Conservation (phyloP, 257 asterid genomes). For the Solanum raphanifolium region DNA sequence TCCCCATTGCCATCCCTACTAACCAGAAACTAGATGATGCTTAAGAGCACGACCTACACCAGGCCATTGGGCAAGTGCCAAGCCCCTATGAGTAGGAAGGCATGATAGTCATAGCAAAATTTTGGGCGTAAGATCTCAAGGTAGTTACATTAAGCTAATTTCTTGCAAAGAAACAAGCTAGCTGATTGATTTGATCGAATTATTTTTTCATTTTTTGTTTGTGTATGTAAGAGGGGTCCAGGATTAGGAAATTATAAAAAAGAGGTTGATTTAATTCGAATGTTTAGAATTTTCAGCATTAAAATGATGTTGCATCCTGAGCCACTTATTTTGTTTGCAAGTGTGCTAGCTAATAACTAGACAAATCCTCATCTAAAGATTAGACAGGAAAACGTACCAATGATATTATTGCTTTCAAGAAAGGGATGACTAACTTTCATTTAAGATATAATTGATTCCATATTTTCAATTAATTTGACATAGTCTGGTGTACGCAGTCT, state of each 20-base stretch:
- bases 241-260: not conserved
- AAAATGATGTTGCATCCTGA: not conserved
- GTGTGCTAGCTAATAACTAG: not conserved
- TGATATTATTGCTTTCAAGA: not conserved
- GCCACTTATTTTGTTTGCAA: not conserved
- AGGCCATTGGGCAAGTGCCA: not conserved
- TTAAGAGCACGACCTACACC: not conserved
- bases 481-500: no score
- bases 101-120: no score
- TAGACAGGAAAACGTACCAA: not conserved
- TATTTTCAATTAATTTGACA: constrained; percentile 20
- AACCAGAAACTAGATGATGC: not conserved
- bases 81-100: not conserved
- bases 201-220: not conserved
- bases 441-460: not conserved
- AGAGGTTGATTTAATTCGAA: not conserved
- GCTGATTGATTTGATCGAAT: not conserved
- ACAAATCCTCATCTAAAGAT: not conserved
- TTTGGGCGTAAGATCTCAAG: no score
- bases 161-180: not conserved
- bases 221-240: not conserved
- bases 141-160: not conserved
- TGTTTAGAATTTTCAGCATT: not conserved
- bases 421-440: not conserved
- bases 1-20: no score